These are phyloP conservation scores for Eremochloa ophiuroides DNA, from an alignment of 176 grass and related monocot species.

Conservation along the genomic window DNA sequence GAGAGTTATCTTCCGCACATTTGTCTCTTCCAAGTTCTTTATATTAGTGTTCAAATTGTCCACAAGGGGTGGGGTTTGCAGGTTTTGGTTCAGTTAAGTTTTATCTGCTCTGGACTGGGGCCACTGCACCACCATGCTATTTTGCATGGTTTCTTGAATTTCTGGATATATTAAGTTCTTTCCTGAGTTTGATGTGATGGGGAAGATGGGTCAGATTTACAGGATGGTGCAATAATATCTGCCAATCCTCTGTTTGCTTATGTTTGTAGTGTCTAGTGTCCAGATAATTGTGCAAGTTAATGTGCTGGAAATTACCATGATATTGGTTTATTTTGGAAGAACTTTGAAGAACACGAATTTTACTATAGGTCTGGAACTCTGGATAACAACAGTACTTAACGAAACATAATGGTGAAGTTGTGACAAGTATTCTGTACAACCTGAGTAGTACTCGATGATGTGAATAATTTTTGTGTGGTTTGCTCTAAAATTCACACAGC, in stretches of 20 bases:
- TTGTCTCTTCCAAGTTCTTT: background rate
- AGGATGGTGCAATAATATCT: background rate
- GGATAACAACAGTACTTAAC: background rate
- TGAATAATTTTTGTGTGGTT: background rate
- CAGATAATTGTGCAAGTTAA: background rate
- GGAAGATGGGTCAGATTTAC: background rate
- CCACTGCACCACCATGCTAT: background rate
- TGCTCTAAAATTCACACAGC: conserved; percentile 1
- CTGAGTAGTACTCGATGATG: background rate
- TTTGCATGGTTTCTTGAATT: conserved; percentile 1
- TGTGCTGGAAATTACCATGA: background rate
- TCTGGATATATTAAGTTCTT: conserved; percentile 4
- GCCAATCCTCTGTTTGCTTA: background rate
- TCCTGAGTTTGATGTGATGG: background rate
- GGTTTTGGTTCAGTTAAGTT: background rate
- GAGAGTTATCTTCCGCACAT: background rate
- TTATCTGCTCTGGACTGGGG: conserved; percentile 11
- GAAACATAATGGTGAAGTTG: background rate
- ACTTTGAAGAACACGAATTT: conserved; percentile 5
- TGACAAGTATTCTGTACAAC: background rate
- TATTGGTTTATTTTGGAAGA: background rate
- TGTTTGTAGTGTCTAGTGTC: background rate
- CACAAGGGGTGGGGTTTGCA: background rate
- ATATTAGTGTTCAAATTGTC: background rate
- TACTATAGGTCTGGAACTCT: background rate